Percentiles rank a stretch among this genome's conserved stretches.
Conservation (phyloP, 192 early-diverging fungal species). For the Entomortierella parvispora region DNA sequence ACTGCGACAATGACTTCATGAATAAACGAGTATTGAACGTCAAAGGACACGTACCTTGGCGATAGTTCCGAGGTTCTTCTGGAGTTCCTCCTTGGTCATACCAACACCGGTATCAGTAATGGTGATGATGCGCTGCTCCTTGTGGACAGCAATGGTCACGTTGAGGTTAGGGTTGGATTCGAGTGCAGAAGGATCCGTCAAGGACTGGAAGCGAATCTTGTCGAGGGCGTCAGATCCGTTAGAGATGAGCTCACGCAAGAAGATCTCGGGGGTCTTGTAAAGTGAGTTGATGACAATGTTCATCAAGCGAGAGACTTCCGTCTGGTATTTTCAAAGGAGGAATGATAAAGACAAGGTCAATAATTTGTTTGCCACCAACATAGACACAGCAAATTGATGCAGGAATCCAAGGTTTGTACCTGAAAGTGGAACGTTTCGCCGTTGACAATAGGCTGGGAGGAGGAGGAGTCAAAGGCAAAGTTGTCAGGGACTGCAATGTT, state of each 20-base stretch:
- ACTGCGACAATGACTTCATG: no score
- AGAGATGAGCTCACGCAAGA: constrained; percentile 96
- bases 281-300: constrained; percentile 96
- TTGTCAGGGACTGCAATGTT: constrained; percentile 36
- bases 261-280: constrained; percentile 96
- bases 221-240: constrained; percentile 97
- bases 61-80: constrained; percentile 95
- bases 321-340: constrained; percentile 49
- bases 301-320: constrained; percentile 92
- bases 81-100: constrained; percentile 91
- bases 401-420: constrained; percentile 9
- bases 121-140: constrained; percentile 76
- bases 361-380: background rate
- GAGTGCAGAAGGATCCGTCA: constrained; percentile 76
- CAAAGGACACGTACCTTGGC: constrained; percentile 76
- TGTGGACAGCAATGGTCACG: constrained; percentile 84
- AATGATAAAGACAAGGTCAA: no score
- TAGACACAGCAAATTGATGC: background rate
- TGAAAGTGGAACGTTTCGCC: constrained; percentile 52
- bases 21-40: no score
- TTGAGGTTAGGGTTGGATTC: constrained; percentile 75
- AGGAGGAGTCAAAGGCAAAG: constrained; percentile 34
- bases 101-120: constrained; percentile 96
- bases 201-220: constrained; percentile 84
- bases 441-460: constrained; percentile 19